phyloP scores from a whole-genome alignment of 805 yeast species.

The Candida mattraensis region DNA sequence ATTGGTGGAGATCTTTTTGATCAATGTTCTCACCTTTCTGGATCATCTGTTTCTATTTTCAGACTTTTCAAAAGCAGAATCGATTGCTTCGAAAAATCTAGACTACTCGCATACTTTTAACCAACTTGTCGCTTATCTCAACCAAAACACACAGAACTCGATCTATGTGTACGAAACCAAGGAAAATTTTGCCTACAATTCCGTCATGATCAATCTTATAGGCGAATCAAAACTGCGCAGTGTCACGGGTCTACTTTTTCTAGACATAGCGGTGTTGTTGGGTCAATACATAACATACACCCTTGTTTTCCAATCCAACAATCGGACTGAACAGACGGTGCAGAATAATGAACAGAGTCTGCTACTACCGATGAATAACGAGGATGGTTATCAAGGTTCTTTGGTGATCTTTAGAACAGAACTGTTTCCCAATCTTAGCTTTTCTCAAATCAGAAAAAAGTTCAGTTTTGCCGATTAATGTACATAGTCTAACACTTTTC shows the following conservation, averaged over 20 bases:
- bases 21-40: slow-evolving; percentile 14
- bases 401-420: slow-evolving; percentile 18
- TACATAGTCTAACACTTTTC: no score
- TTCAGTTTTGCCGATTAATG: no score
- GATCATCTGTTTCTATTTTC: slow-evolving; percentile 17
- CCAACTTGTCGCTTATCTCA: slow-evolving; percentile 13
- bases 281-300: slow-evolving; percentile 22
- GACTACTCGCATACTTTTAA: background rate
- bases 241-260: slow-evolving; percentile 11
- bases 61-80: slow-evolving; percentile 1
- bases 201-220: slow-evolving; percentile 27
- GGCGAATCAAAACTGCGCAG: slow-evolving; percentile 24
- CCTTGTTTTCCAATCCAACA: slow-evolving; percentile 14
- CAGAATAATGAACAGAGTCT: slow-evolving; percentile 1
- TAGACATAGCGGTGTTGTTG: slow-evolving; percentile 22
- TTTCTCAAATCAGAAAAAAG: slow-evolving; percentile 5
- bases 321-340: slow-evolving; percentile 1
- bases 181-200: slow-evolving; percentile 19
- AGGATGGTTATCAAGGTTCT: slow-evolving; percentile 20
- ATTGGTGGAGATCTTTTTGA: slow-evolving; percentile 17
- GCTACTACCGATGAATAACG: background rate
- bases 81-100: background rate
- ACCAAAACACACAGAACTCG: slow-evolving; percentile 15
- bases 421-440: slow-evolving; percentile 15
- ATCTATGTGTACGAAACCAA: slow-evolving; percentile 17